phyloP scores from a whole-genome alignment of 225 moss, liverwort and hornwort genomes.

The Neckera pumila region DNA sequence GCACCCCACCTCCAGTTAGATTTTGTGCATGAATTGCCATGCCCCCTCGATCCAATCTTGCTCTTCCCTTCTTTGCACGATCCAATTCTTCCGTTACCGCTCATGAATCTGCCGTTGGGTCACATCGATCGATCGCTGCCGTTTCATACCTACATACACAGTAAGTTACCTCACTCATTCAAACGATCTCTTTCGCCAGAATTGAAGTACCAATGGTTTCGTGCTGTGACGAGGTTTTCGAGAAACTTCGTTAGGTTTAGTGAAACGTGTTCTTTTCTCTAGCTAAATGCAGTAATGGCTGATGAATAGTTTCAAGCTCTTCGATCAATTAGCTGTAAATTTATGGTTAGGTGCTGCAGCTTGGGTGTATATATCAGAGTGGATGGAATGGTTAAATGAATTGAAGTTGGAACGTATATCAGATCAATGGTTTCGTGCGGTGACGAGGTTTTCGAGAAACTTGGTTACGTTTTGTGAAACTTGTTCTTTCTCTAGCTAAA shows the following conservation, averaged over 20 bases:
- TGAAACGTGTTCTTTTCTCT: neutral
- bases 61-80: neutral
- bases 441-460: neutral
- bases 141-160: neutral
- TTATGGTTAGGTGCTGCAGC: too few species aligned
- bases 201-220: neutral
- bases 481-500: neutral
- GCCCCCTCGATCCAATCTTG: neutral
- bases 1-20: neutral
- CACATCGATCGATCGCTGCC: neutral
- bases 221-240: neutral
- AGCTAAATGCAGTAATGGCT: neutral
- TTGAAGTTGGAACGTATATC: neutral
- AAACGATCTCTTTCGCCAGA: neutral
- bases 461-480: neutral
- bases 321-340: neutral
- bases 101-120: neutral
- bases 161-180: neutral
- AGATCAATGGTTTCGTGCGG: neutral
- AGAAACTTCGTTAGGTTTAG: neutral
- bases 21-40: neutral
- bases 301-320: neutral
- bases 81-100: neutral
- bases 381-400: too few species aligned
- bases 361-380: too few species aligned